Evolutionary conservation across 116 monocot species (phyloP), one percentile per base, ranked within the genome.

Genomic region (Papilionanthe hybrid): DNA sequence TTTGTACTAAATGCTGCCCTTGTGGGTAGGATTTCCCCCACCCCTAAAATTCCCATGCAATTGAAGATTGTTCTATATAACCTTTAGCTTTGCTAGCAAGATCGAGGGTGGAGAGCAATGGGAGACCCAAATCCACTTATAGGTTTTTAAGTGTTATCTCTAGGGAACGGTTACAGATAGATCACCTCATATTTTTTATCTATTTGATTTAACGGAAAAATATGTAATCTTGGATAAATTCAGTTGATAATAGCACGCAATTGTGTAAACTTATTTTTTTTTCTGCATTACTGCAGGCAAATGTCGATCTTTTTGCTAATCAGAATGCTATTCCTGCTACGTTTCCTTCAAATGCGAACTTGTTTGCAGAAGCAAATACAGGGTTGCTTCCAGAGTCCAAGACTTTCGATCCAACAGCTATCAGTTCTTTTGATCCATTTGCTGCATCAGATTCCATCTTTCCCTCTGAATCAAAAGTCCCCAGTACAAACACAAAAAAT

Each of bases 231-330:
- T 72, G 73, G 2, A 75, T 75, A 28, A 49, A 50, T 48, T 27
- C 4, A 49, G 23, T 2, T 48, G 49, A 0, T 50, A 75, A 49
- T 17, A 3, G 11, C 25, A 50, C 28, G 28, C 19, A 75, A 9
- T 49, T 12, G n/a, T 44, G 41, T 43, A 6, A 32, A 19, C 4
- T 32, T 20, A 20, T 7, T 73, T 75, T 3, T 56, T 71, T 28
- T 68, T 79, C 44, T 65, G 43, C 73, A 13, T 72, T 74, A 53
- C 18, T 91, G 77, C 86, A 95, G 95, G 82, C 71, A 41, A 86
- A 86, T 50, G 55, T 85, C 76, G 91, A 96, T 79, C 72, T 96
- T n/a, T 93, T 96, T 83, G 79, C 86, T 58, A 72, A 71, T 50
- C 82, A 88, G 74, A 66, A 84, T 65, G 72, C 81, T 1, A 81